These are phyloP conservation scores for Elaeis oleifera DNA, from an alignment of 202 grass and related monocot genomes.

Conservation along the genomic window DNA sequence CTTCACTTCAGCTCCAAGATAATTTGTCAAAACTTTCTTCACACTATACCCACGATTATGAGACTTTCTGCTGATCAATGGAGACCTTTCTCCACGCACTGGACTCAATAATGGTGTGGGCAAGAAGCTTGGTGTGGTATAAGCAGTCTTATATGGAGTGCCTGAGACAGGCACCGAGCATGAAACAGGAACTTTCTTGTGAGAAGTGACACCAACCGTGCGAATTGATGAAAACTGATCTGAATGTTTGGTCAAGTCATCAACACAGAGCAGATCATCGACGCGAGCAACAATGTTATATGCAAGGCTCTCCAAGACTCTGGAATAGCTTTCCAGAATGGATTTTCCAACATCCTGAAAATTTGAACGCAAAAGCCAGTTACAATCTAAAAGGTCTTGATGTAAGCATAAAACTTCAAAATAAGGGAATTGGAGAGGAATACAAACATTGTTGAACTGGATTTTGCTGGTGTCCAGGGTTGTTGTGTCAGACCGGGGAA, in stretches of 20 bases:
- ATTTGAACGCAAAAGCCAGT: neutral
- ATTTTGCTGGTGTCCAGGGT: conserved; percentile 89
- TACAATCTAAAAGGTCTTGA: neutral
- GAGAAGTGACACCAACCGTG: conserved; percentile 33
- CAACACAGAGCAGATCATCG: conserved; percentile 68
- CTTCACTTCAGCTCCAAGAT: conserved; percentile 36
- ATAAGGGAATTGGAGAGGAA: neutral
- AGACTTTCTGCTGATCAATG: conserved; percentile 52
- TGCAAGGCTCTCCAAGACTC: conserved; percentile 87
- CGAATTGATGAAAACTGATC: conserved; percentile 24
- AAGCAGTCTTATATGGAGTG: conserved; percentile 59
- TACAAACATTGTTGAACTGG: conserved; percentile 77
- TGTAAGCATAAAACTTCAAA: too few relatives aligned
- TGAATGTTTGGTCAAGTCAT: conserved; percentile 49
- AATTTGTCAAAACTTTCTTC: conserved; percentile 37
- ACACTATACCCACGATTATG: conserved; percentile 29
- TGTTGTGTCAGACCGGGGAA: conserved; percentile 94
- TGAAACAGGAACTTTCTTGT: conserved; percentile 35
- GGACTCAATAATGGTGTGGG: conserved; percentile 54
- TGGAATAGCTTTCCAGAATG: conserved; percentile 85
- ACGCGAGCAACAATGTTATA: conserved; percentile 72
- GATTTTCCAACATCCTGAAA: conserved; percentile 87
- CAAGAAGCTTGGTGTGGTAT: conserved; percentile 63
- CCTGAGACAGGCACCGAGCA: conserved; percentile 61
- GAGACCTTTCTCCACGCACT: conserved; percentile 54